Evolutionary conservation across 495 filamentous ascomycete genomes (phyloP).

Genomic region (Xylaria castorea): DNA sequence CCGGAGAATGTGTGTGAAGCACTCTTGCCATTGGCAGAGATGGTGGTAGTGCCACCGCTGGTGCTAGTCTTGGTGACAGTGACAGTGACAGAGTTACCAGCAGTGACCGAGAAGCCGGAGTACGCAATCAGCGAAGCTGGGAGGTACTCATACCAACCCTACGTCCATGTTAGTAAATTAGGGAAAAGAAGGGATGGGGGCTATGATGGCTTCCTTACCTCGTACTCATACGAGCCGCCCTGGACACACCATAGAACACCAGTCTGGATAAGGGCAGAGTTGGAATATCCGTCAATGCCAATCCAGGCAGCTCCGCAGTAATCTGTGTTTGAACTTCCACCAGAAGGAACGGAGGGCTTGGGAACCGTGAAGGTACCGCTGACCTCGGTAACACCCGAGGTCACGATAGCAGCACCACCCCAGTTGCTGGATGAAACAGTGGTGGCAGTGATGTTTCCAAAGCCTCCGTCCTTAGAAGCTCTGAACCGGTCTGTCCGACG

Average conservation of each 20-base stretch:
- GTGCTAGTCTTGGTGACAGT: slow-evolving; percentile 18
- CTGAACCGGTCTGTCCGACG: slow-evolving; percentile 12
- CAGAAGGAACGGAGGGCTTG: slow-evolving; percentile 8
- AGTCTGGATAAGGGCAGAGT: slow-evolving; percentile 16
- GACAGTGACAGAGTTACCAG: slow-evolving; percentile 20
- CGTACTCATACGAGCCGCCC: slow-evolving; percentile 4
- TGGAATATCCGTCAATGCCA: slow-evolving; percentile 20
- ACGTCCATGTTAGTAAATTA: not conserved
- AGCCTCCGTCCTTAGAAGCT: not conserved
- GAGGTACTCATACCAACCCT: slow-evolving; percentile 24
- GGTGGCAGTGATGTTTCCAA: slow-evolving; percentile 16
- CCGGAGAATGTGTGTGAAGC: slow-evolving; percentile 22
- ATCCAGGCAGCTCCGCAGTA: slow-evolving; percentile 21
- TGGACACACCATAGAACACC: slow-evolving; percentile 22
- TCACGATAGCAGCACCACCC: slow-evolving; percentile 18
- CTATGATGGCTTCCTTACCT: slow-evolving; percentile 6
- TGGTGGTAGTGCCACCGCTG: slow-evolving; percentile 17
- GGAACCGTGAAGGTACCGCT: slow-evolving; percentile 14
- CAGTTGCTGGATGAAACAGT: slow-evolving; percentile 17
- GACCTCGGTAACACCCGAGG: slow-evolving; percentile 21
- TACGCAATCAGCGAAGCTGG: slow-evolving; percentile 17
- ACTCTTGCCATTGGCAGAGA: slow-evolving; percentile 16
- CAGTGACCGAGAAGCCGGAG: slow-evolving; percentile 18
- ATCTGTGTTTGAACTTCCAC: slow-evolving; percentile 3
- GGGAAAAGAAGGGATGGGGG: not conserved